A percentile compares a stretch with the other conserved stretches of the same genome.
These are phyloP conservation scores for Primulina huaijiensis DNA, from an alignment of 257 asterid species.

Conservation along the genomic window DNA sequence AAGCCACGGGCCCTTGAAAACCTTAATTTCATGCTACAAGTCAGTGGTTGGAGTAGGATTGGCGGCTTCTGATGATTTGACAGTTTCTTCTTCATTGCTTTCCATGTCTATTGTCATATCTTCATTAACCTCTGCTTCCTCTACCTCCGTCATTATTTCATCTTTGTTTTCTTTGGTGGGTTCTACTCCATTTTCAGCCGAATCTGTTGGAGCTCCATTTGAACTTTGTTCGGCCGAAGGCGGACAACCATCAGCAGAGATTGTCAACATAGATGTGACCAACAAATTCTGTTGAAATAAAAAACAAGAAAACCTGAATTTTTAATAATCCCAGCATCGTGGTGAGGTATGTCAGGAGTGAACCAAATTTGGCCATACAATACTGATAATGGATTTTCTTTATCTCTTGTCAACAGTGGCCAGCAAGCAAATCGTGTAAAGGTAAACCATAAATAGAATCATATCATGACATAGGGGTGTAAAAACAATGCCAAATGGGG, in stretches of 20 bases:
- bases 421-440: not conserved
- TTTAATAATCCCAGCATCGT: not conserved
- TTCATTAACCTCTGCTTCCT: slow-evolving; percentile 54
- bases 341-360: slow-evolving; percentile 2
- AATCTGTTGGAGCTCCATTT: slow-evolving; percentile 30
- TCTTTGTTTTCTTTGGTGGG: slow-evolving; percentile 50
- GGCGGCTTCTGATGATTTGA: slow-evolving; percentile 48
- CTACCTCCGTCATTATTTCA: slow-evolving; percentile 82
- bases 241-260: slow-evolving; percentile 43
- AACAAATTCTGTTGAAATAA: slow-evolving; percentile 56
- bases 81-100: slow-evolving; percentile 58
- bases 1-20: not conserved
- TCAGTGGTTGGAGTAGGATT: slow-evolving; percentile 45
- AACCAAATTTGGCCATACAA: not conserved
- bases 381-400: not conserved
- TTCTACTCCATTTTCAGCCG: slow-evolving; percentile 54
- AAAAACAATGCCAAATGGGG: not conserved
- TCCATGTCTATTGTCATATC: slow-evolving; percentile 65
- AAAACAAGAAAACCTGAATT: not conserved
- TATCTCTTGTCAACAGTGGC: not conserved
- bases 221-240: slow-evolving; percentile 34
- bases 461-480: not conserved
- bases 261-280: slow-evolving; percentile 66
- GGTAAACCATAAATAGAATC: not conserved
- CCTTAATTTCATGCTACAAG: slow-evolving; percentile 26